Evolutionary conservation across 2,329 filamentous ascomycete species (phyloP).

Genomic region (Ilyonectria robusta): DNA sequence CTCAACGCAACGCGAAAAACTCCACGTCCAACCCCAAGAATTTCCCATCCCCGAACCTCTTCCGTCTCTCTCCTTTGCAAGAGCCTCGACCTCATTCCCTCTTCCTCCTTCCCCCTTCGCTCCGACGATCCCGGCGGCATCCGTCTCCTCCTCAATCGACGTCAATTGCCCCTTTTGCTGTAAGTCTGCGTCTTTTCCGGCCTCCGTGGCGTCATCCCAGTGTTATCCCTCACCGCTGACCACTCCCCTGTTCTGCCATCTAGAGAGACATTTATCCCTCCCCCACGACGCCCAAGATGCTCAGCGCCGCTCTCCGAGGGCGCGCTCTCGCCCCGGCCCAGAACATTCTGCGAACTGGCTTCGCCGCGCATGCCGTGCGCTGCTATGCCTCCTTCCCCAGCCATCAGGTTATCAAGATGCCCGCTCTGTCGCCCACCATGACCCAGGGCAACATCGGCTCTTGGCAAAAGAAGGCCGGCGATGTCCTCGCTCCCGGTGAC

Average conservation of each 20-base stretch:
- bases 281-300: slow-evolving; percentile 60
- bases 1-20: slow-evolving; percentile 60
- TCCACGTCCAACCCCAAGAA: slow-evolving; percentile 57
- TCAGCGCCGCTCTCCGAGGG: slow-evolving; percentile 75
- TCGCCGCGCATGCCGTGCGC: slow-evolving; percentile 70
- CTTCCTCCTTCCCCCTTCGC: slow-evolving; percentile 42
- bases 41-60: slow-evolving; percentile 52
- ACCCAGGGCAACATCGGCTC: slow-evolving; percentile 94
- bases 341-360: slow-evolving; percentile 65
- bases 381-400: slow-evolving; percentile 89
- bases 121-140: slow-evolving; percentile 40
- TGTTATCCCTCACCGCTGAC: slow-evolving; percentile 38
- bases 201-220: slow-evolving; percentile 23
- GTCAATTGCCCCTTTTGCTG: slow-evolving; percentile 44
- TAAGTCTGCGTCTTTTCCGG: slow-evolving; percentile 40
- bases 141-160: slow-evolving; percentile 41
- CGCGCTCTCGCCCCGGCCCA: slow-evolving; percentile 68
- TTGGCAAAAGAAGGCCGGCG: slow-evolving; percentile 98
- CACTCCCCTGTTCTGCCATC: slow-evolving; percentile 30
- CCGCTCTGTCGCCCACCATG: slow-evolving; percentile 98
- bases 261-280: slow-evolving; percentile 50
- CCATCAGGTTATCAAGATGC: slow-evolving; percentile 97
- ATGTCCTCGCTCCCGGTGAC: slow-evolving; percentile 89
- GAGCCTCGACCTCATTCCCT: slow-evolving; percentile 52
- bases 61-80: slow-evolving; percentile 40